Base-by-base conservation (phyloP, 108 stramenopile species). In the Nannochloropsis salina region DNA sequence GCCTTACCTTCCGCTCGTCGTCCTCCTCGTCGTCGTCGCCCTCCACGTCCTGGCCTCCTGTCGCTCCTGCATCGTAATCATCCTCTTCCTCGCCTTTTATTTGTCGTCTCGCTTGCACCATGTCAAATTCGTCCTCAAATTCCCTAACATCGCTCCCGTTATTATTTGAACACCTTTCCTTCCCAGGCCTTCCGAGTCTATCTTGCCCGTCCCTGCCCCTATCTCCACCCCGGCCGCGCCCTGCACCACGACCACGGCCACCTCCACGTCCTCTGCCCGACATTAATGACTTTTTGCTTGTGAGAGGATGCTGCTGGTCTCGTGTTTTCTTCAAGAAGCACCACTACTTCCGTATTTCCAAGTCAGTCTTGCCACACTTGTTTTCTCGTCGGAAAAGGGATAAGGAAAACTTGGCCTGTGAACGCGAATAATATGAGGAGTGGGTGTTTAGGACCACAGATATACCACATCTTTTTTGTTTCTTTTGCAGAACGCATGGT, bases 21-120 rank as follows among this genome's bases (percentile, higher is more conserved):
- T 89, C 87, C 1, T 89, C 91, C 18, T 91, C 91, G 8, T 90
- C 89, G 21, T 87, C 83, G 2, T 85, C 90, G 9, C 85, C 86
- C 9, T 84, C 86, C 42, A 79, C 74, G 44, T 83, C 45, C 42
- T 42, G 42, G 18, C 61, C 43, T 18, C 41, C n/a, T 15, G 80
- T 15, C 31, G 40, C 40, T 9, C 81, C 80, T 44, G 44, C 81
- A 43, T 40, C 85, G 15, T 81, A 40, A 1, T 45, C 45, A 83
- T 47, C 47, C 81, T 45, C 86, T 51, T 86, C 86, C 44, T 15
- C 82, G 20, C 82, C 86, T 8, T 45, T 80, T 41, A 44, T 81
- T 22, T 74, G 61, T n/a, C 61, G 61, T n/a, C 20, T 74, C 0
- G 61, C 15, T n/a, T n/a, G 61, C 61, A 74, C 61, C 61, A 8